Conservation (phyloP, 108 stramenopile species). For the Ochromonas danica region DNA sequence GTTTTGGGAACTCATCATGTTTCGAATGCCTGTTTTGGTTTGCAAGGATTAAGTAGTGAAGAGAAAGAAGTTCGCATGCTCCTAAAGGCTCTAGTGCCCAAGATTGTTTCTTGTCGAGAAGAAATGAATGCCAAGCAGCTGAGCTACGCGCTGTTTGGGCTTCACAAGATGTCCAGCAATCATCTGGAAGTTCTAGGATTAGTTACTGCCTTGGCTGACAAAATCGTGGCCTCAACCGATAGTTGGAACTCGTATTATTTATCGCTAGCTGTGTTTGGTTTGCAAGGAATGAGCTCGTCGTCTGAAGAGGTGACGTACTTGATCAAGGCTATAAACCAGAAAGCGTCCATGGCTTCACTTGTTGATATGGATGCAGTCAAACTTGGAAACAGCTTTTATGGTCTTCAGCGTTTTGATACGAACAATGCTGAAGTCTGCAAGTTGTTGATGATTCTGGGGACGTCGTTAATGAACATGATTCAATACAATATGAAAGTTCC, state of each 20-base stretch:
- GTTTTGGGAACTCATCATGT: not conserved
- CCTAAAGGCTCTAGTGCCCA: conserved; percentile 1
- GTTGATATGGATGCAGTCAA: not conserved
- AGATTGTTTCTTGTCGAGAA: not conserved
- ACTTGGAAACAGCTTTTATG: conserved; percentile 6
- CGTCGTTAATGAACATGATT: not conserved
- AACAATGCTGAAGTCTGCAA: not conserved
- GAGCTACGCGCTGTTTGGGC: not conserved
- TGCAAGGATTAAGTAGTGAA: not conserved
- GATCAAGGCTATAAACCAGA: not conserved
- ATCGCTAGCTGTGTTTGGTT: conserved; percentile 2
- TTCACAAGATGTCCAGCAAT: not conserved
- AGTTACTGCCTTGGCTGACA: not conserved
- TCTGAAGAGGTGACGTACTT: conserved; percentile 11
- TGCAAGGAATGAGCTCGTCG: not conserved
- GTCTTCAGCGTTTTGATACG: not conserved
- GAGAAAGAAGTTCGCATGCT: conserved; percentile 4
- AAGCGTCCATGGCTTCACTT: not conserved
- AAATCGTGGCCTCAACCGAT: not conserved
- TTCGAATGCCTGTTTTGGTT: conserved; percentile 12
- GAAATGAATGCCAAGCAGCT: conserved; percentile 4
- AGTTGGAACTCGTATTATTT: not conserved
- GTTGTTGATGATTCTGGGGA: not conserved
- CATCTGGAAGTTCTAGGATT: not conserved
- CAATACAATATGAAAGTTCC: not conserved